phyloP scores from a whole-genome alignment of 352 stramenopile genomes.

The Pythium sukuiense region DNA sequence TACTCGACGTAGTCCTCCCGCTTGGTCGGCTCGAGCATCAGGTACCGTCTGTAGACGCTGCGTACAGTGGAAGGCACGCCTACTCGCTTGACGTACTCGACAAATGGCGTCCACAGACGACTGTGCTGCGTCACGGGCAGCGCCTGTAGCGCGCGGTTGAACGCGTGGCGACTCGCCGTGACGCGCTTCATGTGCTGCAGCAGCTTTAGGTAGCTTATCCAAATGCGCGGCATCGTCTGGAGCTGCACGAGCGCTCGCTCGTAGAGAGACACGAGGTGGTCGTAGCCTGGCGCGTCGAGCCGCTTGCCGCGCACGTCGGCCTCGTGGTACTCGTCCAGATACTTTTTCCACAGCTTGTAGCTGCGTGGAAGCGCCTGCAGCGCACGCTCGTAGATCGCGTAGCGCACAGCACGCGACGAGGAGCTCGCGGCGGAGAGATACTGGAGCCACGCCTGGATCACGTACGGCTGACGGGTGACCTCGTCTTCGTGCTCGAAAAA shows the following conservation, averaged over 20 bases:
- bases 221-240: conserved; percentile 96
- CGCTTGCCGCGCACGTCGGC: conserved; percentile 62
- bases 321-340: conserved; percentile 74
- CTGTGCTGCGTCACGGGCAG: conserved; percentile 98
- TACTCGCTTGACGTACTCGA: conserved; percentile 86
- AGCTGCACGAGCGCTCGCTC: conserved; percentile 92
- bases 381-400: conserved; percentile 85
- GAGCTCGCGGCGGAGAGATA: conserved; percentile 46
- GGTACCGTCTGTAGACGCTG: conserved; percentile 84
- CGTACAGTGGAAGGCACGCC: conserved; percentile 80
- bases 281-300: conserved; percentile 48
- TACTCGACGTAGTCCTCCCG: conserved; percentile 81
- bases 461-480: conserved; percentile 79
- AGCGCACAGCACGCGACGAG: conserved; percentile 28
- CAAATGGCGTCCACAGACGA: conserved; percentile 93
- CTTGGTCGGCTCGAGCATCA: conserved; percentile 78
- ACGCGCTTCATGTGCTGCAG: conserved; percentile 76
- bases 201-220: conserved; percentile 90
- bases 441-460: conserved; percentile 77
- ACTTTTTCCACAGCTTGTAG: conserved; percentile 96
- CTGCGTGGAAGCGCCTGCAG: conserved; percentile 84
- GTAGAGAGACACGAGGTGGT: conserved; percentile 55
- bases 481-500: conserved; percentile 83
- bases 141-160: conserved; percentile 94
- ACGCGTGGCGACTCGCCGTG: conserved; percentile 83